These are phyloP conservation scores for Clarireedia hainanense DNA, from an alignment of 2,329 filamentous ascomycete species.

Conservation along the genomic window DNA sequence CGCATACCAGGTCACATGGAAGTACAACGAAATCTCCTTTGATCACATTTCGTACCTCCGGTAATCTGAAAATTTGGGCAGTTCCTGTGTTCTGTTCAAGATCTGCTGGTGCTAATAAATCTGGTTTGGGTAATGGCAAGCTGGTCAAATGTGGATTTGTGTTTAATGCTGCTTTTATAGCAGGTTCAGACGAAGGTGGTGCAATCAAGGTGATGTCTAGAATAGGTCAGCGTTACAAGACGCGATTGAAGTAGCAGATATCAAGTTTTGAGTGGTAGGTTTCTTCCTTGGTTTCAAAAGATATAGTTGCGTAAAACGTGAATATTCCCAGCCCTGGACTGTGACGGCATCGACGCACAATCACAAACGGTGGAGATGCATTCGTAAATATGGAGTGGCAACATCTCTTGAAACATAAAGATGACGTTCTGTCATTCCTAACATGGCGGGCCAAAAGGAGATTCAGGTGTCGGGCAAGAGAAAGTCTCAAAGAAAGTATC, in stretches of 20 bases:
- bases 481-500: neutral
- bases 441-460: neutral
- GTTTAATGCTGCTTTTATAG: conserved; percentile 62
- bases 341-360: no score
- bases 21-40: conserved; percentile 83
- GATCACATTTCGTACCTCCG: conserved; percentile 71
- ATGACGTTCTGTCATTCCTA: no score
- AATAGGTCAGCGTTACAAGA: conserved; percentile 12
- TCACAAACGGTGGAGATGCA: neutral
- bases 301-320: no score
- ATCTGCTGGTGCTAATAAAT: conserved; percentile 66
- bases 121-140: conserved; percentile 64
- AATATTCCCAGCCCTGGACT: no score
- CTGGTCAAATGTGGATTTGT: conserved; percentile 72
- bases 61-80: conserved; percentile 76
- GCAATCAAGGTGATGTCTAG: conserved; percentile 56
- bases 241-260: no score
- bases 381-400: neutral
- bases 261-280: no score
- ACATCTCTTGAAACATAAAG: no score
- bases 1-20: conserved; percentile 89
- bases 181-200: conserved; percentile 55
- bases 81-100: conserved; percentile 82
- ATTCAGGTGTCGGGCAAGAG: neutral
- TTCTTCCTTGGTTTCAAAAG: no score